Evolutionary conservation across 1,284 basidiomycete genomes (phyloP).

Genomic region (Cerioporus squamosus): DNA sequence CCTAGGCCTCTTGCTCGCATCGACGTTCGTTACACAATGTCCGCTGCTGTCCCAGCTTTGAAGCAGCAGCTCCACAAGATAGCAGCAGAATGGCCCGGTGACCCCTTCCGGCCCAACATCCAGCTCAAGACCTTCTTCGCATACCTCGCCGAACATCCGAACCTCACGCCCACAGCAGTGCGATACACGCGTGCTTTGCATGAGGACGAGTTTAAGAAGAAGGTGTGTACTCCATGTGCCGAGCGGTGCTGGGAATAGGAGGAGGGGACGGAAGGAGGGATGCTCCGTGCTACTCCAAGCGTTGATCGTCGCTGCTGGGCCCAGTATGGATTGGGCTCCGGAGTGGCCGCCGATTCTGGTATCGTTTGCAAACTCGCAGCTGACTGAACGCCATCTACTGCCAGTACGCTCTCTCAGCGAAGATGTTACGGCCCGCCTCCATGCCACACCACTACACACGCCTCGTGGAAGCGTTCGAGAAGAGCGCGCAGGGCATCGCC

Average conservation of each 20-base stretch:
- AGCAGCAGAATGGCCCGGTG: slow-evolving; percentile 62
- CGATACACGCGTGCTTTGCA: slow-evolving; percentile 56
- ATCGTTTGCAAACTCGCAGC: background rate
- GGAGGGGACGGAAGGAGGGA: no score
- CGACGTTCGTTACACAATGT: no score
- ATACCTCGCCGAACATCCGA: slow-evolving; percentile 69
- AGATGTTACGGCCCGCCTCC: slow-evolving; percentile 66
- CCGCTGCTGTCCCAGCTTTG: slow-evolving; percentile 36
- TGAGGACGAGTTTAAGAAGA: slow-evolving; percentile 57
- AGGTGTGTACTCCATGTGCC: slow-evolving; percentile 43
- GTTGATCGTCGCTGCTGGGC: no score
- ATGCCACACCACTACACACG: slow-evolving; percentile 73
- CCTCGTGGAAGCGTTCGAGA: slow-evolving; percentile 71
- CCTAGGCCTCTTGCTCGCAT: no score
- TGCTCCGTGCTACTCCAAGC: no score
- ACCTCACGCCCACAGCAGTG: slow-evolving; percentile 61
- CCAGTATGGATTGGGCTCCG: no score
- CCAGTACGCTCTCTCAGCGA: slow-evolving; percentile 68
- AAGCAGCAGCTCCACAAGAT: slow-evolving; percentile 55
- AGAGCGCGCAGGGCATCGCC: slow-evolving; percentile 72
- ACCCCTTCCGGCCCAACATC: slow-evolving; percentile 75
- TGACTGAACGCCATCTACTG: slow-evolving; percentile 17
- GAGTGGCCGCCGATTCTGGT: background rate
- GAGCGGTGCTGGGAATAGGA: background rate
- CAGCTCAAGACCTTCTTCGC: slow-evolving; percentile 69